Evolutionary conservation across 345 rosid species (phyloP).

Genomic region (Populus deltoides): DNA sequence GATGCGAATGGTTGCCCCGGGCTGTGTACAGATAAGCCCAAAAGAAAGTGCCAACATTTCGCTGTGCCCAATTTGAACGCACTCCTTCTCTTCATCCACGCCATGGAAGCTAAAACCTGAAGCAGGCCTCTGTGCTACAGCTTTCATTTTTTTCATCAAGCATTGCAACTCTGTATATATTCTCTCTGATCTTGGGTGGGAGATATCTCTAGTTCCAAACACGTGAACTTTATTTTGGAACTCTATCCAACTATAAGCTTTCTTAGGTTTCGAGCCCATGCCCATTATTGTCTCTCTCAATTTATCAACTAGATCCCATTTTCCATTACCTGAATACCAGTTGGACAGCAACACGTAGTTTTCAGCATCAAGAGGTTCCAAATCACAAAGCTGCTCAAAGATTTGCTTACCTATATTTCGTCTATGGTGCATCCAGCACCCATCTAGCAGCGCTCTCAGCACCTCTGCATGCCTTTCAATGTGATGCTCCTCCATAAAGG

Average conservation of each 20-base stretch:
- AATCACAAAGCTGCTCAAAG: conserved; percentile 41
- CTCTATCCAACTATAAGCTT: conserved; percentile 57
- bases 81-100: conserved; percentile 50
- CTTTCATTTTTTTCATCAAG: conserved; percentile 35
- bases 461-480: conserved; percentile 36
- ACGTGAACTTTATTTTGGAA: conserved; percentile 47
- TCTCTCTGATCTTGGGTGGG: conserved; percentile 49
- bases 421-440: conserved; percentile 47
- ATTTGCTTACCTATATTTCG: conserved; percentile 32
- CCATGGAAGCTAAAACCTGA: conserved; percentile 37
- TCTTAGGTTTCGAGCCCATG: conserved; percentile 47
- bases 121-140: conserved; percentile 3
- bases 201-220: conserved; percentile 52
- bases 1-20: conserved; percentile 31
- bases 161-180: conserved; percentile 39
- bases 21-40: conserved; percentile 46
- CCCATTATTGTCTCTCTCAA: conserved; percentile 31
- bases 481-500: conserved; percentile 35
- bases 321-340: conserved; percentile 31
- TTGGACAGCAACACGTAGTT: conserved; percentile 46
- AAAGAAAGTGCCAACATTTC: conserved; percentile 54
- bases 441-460: conserved; percentile 42
- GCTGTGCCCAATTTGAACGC: conserved; percentile 42
- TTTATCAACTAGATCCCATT: conserved; percentile 40
- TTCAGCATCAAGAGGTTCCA: conserved; percentile 51